Evolutionary conservation across 2,329 filamentous ascomycete genomes (phyloP).

Genomic region (Aspergillus quadricinctus): DNA sequence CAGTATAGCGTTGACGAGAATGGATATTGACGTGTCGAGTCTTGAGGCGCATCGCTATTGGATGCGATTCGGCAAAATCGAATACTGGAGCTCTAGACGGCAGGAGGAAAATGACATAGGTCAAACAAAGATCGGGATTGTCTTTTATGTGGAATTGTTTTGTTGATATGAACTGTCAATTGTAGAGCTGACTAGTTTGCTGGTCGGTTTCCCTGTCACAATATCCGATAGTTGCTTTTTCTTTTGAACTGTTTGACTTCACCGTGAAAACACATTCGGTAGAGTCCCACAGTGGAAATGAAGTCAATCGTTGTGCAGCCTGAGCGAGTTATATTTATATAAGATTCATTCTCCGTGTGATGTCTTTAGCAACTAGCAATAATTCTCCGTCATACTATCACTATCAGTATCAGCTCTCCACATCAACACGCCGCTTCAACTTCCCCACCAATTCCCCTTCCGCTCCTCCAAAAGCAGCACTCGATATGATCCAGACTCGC

Average conservation of each 20-base stretch:
- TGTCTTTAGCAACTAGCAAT: neutral
- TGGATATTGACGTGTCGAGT: constrained; percentile 13
- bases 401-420: neutral
- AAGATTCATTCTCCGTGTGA: too few relatives aligned
- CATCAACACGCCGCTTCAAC: constrained; percentile 23
- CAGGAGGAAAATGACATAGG: neutral
- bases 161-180: neutral
- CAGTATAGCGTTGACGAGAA: constrained; percentile 23
- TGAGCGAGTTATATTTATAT: too few relatives aligned
- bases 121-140: neutral
- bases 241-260: neutral
- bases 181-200: neutral
- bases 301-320: neutral
- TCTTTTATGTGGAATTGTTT: neutral
- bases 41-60: neutral
- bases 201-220: neutral
- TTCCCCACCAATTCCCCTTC: constrained; percentile 13
- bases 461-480: constrained; percentile 28
- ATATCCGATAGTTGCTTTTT: neutral
- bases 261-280: neutral
- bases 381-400: neutral
- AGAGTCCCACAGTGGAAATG: neutral
- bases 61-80: neutral
- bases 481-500: constrained; percentile 2
- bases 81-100: neutral